phyloP scores from a whole-genome alignment of 1,139 yeast genomes.

The Hyphopichia buzzinii region DNA sequence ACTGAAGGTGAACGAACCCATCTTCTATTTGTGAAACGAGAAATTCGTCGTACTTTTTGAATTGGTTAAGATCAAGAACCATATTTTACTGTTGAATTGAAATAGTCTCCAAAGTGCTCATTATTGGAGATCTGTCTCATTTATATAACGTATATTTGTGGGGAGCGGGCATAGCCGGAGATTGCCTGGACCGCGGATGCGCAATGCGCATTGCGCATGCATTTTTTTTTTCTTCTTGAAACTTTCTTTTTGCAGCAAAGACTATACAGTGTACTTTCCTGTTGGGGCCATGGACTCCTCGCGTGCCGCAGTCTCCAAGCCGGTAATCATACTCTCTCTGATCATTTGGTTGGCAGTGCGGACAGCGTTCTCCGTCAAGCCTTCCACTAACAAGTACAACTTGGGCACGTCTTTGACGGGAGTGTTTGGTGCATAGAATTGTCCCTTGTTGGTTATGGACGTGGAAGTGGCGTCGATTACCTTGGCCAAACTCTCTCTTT shows the following conservation, averaged over 20 bases:
- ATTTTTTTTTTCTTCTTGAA: not conserved
- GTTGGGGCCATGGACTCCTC: conserved; percentile 37
- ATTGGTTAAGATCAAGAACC: conserved; percentile 27
- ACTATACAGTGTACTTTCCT: conserved; percentile 40
- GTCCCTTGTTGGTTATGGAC: conserved; percentile 82
- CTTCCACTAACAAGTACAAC: conserved; percentile 77
- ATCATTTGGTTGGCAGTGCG: conserved; percentile 64
- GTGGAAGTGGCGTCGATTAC: conserved; percentile 73
- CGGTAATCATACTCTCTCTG: conserved; percentile 59
- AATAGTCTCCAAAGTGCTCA: too few relatives aligned
- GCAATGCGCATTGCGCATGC: not conserved
- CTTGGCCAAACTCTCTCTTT: conserved; percentile 60
- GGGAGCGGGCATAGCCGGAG: not conserved
- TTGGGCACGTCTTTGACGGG: conserved; percentile 56
- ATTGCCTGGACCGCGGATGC: not conserved
- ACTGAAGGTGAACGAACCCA: conserved; percentile 57
- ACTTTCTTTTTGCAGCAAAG: not conserved
- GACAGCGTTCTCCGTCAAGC: conserved; percentile 63
- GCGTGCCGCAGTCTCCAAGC: conserved; percentile 46
- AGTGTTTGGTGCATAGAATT: conserved; percentile 61
- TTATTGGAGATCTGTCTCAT: too few relatives aligned
- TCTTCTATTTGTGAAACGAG: conserved; percentile 40
- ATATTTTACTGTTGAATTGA: conserved; percentile 9
- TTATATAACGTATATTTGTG: not conserved
- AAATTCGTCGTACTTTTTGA: conserved; percentile 34